Conservation (phyloP, 2,329 filamentous ascomycete species). For the Cordyceps pruinosa region DNA sequence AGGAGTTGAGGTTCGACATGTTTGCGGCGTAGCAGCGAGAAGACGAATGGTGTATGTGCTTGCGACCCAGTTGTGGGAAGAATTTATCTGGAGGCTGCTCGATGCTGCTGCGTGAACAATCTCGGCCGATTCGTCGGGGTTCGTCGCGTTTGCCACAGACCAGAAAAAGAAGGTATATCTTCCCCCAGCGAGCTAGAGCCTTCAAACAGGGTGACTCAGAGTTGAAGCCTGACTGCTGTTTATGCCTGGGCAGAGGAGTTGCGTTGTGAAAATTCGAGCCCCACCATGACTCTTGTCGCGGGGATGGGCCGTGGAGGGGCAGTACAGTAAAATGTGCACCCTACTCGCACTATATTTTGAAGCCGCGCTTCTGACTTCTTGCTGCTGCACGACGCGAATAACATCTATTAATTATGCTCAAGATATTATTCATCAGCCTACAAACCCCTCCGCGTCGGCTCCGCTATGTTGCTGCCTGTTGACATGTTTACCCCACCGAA, state of each 20-base stretch:
- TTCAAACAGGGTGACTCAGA: slow-evolving; percentile 7
- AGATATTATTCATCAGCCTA: too few species aligned
- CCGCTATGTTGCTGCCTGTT: too few species aligned
- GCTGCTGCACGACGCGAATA: too few species aligned
- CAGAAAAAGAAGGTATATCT: not conserved
- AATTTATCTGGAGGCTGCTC: not conserved
- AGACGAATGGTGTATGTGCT: not conserved
- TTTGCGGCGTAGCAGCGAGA: slow-evolving; percentile 18
- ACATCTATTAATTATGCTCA: too few species aligned
- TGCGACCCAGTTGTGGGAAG: slow-evolving; percentile 4
- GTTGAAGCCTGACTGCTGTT: slow-evolving; percentile 7
- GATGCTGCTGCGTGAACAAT: not conserved
- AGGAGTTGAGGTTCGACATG: slow-evolving; percentile 91
- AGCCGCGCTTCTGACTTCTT: too few species aligned
- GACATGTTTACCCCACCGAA: too few species aligned
- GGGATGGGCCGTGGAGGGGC: slow-evolving; percentile 21
- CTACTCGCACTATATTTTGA: not conserved
- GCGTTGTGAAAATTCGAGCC: slow-evolving; percentile 35
- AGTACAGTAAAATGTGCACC: slow-evolving; percentile 13
- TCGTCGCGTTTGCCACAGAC: not conserved
- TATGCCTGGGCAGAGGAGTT: slow-evolving; percentile 19
- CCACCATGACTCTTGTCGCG: slow-evolving; percentile 30
- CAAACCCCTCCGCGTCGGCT: too few species aligned
- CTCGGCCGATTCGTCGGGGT: not conserved
- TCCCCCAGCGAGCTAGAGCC: not conserved